Conservation (phyloP, 495 filamentous ascomycete species). For the Aspergillus indologenus region DNA sequence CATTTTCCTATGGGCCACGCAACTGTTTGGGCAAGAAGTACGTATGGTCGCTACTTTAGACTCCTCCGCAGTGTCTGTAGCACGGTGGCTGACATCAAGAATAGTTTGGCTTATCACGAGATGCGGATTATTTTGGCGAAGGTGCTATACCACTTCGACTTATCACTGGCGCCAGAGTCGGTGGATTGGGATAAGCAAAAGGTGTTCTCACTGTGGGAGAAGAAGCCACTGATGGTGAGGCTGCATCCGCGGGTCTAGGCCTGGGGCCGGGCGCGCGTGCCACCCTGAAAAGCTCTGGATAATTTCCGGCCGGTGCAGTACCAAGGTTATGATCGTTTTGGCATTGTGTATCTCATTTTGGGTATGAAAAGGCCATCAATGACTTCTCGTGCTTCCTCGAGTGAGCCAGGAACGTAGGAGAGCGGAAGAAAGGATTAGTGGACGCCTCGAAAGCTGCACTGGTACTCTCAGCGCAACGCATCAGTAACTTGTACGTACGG, state of each 20-base stretch:
- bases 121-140: slow-evolving; percentile 2
- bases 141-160: slow-evolving; percentile 1
- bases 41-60: slow-evolving; percentile 5
- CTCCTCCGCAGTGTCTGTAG: neutral
- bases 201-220: slow-evolving; percentile 1
- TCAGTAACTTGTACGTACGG: too few species aligned
- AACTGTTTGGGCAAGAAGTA: slow-evolving; percentile 39
- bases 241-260: neutral
- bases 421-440: too few species aligned
- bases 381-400: too few species aligned
- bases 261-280: neutral
- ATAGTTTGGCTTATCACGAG: neutral
- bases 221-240: neutral
- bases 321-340: too few species aligned
- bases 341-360: too few species aligned
- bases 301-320: too few species aligned
- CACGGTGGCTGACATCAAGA: neutral
- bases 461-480: too few species aligned
- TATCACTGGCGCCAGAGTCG: neutral
- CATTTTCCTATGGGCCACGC: slow-evolving; percentile 41
- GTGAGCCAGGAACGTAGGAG: too few species aligned
- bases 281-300: too few species aligned
- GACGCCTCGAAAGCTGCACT: too few species aligned
- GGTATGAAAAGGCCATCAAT: too few species aligned
- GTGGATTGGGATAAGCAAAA: neutral